phyloP scores from a whole-genome alignment of 805 yeast species.

The Barnettozyma sucrosica region DNA sequence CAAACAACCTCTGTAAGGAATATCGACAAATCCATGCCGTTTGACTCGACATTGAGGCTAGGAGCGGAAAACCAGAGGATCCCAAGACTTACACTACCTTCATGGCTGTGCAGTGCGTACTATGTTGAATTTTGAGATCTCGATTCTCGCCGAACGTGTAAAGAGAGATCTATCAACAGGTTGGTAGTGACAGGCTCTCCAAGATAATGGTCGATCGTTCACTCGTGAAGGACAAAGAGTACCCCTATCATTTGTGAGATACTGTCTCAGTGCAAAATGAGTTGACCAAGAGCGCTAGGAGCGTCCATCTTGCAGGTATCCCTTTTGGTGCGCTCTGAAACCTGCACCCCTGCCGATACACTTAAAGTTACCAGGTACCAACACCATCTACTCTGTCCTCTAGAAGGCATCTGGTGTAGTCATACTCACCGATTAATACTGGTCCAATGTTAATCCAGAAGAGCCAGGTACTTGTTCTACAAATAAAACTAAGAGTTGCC shows the following conservation, averaged over 20 bases:
- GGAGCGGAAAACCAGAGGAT: slow-evolving; percentile 18
- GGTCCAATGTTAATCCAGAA: not conserved
- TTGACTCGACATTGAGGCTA: slow-evolving; percentile 26
- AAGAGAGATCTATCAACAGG: slow-evolving; percentile 2
- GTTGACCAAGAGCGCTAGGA: not conserved
- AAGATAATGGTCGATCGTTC: not conserved
- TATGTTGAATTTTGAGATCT: slow-evolving; percentile 10
- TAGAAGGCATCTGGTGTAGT: not conserved
- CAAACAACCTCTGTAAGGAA: not conserved
- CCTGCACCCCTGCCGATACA: not conserved
- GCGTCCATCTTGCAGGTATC: not conserved
- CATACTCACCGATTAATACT: too few relatives aligned
- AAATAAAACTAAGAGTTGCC: not conserved
- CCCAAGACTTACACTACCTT: slow-evolving; percentile 14
- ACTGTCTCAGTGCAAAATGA: not conserved
- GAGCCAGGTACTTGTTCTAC: not conserved
- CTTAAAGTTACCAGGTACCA: too few relatives aligned
- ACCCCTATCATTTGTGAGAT: not conserved
- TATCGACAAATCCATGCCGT: not conserved
- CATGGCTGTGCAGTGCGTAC: slow-evolving; percentile 20
- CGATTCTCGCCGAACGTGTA: slow-evolving; percentile 7
- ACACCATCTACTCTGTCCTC: too few relatives aligned
- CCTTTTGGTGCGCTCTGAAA: not conserved
- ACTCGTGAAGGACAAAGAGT: not conserved
- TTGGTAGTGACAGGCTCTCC: slow-evolving; percentile 8